Evolutionary conservation across 2,329 filamentous ascomycete species (phyloP).

Genomic region (Aspergillus nomiae): DNA sequence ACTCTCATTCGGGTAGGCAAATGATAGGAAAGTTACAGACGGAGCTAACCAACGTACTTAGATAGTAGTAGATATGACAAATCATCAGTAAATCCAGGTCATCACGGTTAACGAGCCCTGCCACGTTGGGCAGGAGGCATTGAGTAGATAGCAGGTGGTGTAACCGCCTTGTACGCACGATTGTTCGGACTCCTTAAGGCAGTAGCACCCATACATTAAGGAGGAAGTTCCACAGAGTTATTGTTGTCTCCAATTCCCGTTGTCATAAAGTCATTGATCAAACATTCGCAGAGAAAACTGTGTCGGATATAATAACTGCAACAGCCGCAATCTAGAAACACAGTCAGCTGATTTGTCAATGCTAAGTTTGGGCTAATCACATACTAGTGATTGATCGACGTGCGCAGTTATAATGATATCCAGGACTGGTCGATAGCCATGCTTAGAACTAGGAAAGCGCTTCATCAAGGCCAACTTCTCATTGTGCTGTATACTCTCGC

Average conservation of each 20-base stretch:
- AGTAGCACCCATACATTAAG: not conserved
- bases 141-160: not conserved
- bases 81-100: not conserved
- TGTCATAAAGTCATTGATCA: not conserved
- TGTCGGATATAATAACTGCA: not conserved
- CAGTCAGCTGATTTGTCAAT: not conserved
- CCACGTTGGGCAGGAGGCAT: not conserved
- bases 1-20: not conserved
- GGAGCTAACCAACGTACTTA: not conserved
- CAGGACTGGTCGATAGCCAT: constrained; percentile 26
- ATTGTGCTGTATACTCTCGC: constrained; percentile 23
- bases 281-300: not conserved
- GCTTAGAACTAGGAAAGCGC: constrained; percentile 15
- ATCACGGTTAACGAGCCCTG: not conserved
- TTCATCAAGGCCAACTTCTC: constrained; percentile 16
- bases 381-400: constrained; percentile 29
- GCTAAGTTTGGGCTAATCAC: not conserved
- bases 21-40: not conserved
- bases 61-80: not conserved
- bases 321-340: not conserved
- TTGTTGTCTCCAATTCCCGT: not conserved
- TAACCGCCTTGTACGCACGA: not conserved
- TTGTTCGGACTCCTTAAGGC: not conserved
- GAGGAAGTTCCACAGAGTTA: not conserved
- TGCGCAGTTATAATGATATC: constrained; percentile 26